Percentiles rank a stretch among this genome's conserved stretches.
Conservation (phyloP, 2,329 filamentous ascomycete species). For the Metarhizium humberi region DNA sequence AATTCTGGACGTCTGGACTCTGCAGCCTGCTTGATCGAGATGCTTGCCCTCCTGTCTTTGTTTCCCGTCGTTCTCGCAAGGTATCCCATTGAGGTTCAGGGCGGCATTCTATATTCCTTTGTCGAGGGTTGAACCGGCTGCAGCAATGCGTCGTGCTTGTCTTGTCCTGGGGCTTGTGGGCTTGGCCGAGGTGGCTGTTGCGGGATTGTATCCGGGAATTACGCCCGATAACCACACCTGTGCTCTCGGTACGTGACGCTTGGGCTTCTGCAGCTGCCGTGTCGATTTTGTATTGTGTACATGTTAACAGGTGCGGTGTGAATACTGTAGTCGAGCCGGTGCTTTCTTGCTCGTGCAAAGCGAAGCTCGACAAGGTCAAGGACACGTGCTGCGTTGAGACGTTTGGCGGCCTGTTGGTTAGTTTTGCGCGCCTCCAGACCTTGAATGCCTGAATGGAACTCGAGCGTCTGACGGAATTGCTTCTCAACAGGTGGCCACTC, state of each 20-base stretch:
- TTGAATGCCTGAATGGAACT: background rate
- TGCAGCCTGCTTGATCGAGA: background rate
- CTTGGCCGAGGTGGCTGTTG: conserved; percentile 13
- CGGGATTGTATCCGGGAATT: conserved; percentile 32
- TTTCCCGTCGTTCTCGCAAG: background rate
- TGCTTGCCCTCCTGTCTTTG: background rate
- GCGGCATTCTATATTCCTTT: background rate
- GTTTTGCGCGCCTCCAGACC: conserved; percentile 5
- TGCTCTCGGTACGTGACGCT: conserved; percentile 27
- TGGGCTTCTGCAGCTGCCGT: too few relatives aligned
- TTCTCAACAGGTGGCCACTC: conserved; percentile 39
- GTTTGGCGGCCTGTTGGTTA: conserved; percentile 48
- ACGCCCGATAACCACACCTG: conserved; percentile 48
- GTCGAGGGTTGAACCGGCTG: background rate
- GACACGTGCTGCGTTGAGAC: conserved; percentile 59
- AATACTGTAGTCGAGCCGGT: conserved; percentile 10
- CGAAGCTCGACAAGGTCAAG: conserved; percentile 29
- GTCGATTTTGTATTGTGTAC: background rate
- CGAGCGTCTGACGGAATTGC: background rate
- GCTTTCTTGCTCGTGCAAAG: conserved; percentile 40
- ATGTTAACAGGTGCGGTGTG: background rate
- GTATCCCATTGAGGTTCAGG: background rate
- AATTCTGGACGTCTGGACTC: background rate
- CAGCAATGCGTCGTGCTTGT: background rate
- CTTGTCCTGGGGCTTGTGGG: background rate